phyloP scores from a whole-genome alignment of 108 stramenopile genomes.

The Craspedostauros australis region DNA sequence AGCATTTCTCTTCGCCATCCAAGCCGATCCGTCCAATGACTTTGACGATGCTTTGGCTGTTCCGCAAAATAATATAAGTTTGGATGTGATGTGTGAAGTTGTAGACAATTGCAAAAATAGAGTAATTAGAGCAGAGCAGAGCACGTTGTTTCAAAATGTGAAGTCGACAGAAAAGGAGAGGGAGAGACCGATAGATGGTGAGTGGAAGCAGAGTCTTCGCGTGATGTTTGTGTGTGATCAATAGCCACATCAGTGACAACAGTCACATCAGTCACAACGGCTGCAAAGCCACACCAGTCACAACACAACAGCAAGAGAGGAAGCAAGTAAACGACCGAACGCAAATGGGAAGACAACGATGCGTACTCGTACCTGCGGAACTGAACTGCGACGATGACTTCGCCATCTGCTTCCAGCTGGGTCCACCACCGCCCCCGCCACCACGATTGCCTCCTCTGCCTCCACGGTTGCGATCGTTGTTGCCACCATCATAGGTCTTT shows the following conservation, averaged over 20 bases:
- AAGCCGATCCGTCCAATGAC: slow-evolving; percentile 25
- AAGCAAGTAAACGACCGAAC: not conserved
- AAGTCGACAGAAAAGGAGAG: too few species aligned
- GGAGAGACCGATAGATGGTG: too few species aligned
- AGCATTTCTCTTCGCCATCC: slow-evolving; percentile 41
- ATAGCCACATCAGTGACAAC: not conserved
- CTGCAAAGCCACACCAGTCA: not conserved
- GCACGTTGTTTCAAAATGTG: too few species aligned
- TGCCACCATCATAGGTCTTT: too few species aligned
- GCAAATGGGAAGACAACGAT: not conserved
- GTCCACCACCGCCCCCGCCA: slow-evolving; percentile 12
- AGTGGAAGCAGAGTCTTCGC: too few species aligned
- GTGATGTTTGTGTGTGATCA: too few species aligned
- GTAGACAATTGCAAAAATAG: too few species aligned
- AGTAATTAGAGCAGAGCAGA: too few species aligned
- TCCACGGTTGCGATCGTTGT: not conserved
- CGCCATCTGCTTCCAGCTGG: slow-evolving; percentile 26
- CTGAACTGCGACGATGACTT: slow-evolving; percentile 19
- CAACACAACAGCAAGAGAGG: not conserved
- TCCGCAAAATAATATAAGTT: not conserved
- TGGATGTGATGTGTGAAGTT: too few species aligned
- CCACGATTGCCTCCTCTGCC: slow-evolving; percentile 1
- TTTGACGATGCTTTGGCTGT: not conserved
- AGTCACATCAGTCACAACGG: not conserved
- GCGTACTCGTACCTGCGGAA: not conserved